phyloP scores from a whole-genome alignment of 2,329 filamentous ascomycete species.

The Cladophialophora exuberans region DNA sequence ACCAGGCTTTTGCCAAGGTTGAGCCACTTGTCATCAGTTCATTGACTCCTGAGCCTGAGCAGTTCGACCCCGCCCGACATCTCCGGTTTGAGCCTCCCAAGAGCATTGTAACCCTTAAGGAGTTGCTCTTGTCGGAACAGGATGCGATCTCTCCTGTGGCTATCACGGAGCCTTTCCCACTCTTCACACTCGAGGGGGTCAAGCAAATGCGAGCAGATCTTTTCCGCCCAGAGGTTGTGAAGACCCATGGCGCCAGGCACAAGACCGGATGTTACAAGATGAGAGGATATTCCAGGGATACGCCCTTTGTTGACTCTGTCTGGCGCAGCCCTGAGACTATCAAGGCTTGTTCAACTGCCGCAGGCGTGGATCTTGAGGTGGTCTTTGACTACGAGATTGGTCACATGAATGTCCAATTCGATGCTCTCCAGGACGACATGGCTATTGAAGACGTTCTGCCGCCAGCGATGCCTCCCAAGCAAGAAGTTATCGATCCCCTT shows the following conservation, averaged over 20 bases:
- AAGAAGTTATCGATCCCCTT: not conserved
- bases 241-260: slow-evolving; percentile 38
- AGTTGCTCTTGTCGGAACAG: slow-evolving; percentile 36
- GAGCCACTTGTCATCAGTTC: slow-evolving; percentile 10
- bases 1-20: slow-evolving; percentile 21
- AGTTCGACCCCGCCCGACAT: slow-evolving; percentile 58
- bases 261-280: slow-evolving; percentile 35
- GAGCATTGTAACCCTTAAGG: slow-evolving; percentile 60
- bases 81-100: slow-evolving; percentile 54
- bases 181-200: slow-evolving; percentile 28
- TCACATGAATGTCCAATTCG: slow-evolving; percentile 36
- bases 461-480: slow-evolving; percentile 16
- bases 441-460: slow-evolving; percentile 9
- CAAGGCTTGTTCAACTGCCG: slow-evolving; percentile 29
- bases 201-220: slow-evolving; percentile 27
- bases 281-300: slow-evolving; percentile 39
- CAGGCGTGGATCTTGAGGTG: slow-evolving; percentile 34
- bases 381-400: slow-evolving; percentile 34
- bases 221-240: slow-evolving; percentile 33
- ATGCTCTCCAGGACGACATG: slow-evolving; percentile 32
- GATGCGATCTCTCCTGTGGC: slow-evolving; percentile 34
- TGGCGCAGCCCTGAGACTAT: slow-evolving; percentile 33
- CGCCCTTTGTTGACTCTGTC: slow-evolving; percentile 39
- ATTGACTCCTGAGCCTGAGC: not conserved
- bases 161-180: slow-evolving; percentile 39